Conservation (phyloP, 768 basidiomycete genomes). For the Megacollybia marginata region DNA sequence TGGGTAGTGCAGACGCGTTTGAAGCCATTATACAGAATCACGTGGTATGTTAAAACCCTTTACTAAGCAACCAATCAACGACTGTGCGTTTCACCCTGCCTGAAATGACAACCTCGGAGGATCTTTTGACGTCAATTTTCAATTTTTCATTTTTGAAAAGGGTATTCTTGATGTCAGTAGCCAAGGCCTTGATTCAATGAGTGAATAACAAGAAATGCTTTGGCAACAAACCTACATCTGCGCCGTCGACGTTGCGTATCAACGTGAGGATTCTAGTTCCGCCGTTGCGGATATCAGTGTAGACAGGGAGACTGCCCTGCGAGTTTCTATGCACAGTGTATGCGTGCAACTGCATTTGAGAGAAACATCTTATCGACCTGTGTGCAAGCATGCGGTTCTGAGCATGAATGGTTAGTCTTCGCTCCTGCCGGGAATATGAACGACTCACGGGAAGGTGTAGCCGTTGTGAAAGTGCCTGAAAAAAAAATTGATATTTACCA, state of each 20-base stretch:
- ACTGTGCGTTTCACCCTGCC: neutral
- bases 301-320: conserved; percentile 64
- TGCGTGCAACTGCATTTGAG: conserved; percentile 1
- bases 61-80: conserved; percentile 46
- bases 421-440: too few species aligned
- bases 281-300: conserved; percentile 64
- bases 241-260: conserved; percentile 66
- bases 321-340: conserved; percentile 66
- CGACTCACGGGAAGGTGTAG: too few species aligned
- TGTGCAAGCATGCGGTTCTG: too few species aligned
- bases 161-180: conserved; percentile 43
- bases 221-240: conserved; percentile 7
- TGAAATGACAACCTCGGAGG: conserved; percentile 48
- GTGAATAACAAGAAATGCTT: too few species aligned
- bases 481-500: too few species aligned
- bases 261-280: conserved; percentile 51
- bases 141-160: conserved; percentile 47
- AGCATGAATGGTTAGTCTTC: too few species aligned
- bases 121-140: conserved; percentile 37
- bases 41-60: conserved; percentile 45
- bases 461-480: too few species aligned
- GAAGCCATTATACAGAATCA: conserved; percentile 5
- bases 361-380: too few species aligned
- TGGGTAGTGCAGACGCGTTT: conserved; percentile 30
- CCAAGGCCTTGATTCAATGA: conserved; percentile 48